Percentiles rank a stretch among this genome's conserved stretches.
Evolutionary conservation across 2,329 filamentous ascomycete genomes (phyloP).

Genomic region (Aplosporella prunicola): DNA sequence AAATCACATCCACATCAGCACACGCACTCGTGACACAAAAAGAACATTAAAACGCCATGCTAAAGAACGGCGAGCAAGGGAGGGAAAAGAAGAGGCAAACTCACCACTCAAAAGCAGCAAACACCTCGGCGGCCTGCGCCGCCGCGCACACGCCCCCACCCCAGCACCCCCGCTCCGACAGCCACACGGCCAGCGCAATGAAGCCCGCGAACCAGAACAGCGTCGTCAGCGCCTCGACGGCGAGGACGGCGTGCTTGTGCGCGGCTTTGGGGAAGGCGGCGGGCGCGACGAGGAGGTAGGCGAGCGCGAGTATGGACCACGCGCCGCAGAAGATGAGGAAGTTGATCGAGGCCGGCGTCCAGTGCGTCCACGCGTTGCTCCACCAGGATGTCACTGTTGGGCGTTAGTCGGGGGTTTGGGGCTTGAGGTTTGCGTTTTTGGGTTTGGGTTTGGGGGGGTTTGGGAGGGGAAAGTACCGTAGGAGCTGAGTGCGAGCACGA

Average conservation of each 20-base stretch:
- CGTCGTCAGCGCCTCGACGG: constrained; percentile 61
- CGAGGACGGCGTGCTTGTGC: constrained; percentile 56
- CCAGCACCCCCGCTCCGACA: constrained; percentile 49
- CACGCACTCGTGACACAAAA: too few relatives aligned
- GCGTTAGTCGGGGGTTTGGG: too few relatives aligned
- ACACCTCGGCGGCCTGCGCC: constrained; percentile 54
- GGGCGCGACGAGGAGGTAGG: constrained; percentile 61
- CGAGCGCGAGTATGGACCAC: constrained; percentile 59
- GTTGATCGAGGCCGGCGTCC: constrained; percentile 50
- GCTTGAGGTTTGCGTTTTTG: too few relatives aligned
- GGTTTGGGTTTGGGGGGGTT: not conserved
- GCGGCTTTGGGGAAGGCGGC: constrained; percentile 50
- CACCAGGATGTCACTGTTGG: too few relatives aligned
- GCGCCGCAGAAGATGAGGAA: constrained; percentile 73
- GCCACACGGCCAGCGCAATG: constrained; percentile 60
- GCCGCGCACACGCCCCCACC: constrained; percentile 49
- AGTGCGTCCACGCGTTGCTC: constrained; percentile 42
- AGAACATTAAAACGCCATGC: too few relatives aligned
- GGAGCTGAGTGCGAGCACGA: constrained; percentile 64
- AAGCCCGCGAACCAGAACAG: constrained; percentile 88
- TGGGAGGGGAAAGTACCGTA: constrained; percentile 44
- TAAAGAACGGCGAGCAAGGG: not conserved
- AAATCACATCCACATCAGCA: too few relatives aligned
- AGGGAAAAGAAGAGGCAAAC: constrained; percentile 8
- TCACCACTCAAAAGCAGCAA: constrained; percentile 56